Evolutionary conservation across 371 early-diverging fungal species (phyloP), one percentile per base, ranked within the genome.

Genomic region (Homolaphlyctis polyrhiza): DNA sequence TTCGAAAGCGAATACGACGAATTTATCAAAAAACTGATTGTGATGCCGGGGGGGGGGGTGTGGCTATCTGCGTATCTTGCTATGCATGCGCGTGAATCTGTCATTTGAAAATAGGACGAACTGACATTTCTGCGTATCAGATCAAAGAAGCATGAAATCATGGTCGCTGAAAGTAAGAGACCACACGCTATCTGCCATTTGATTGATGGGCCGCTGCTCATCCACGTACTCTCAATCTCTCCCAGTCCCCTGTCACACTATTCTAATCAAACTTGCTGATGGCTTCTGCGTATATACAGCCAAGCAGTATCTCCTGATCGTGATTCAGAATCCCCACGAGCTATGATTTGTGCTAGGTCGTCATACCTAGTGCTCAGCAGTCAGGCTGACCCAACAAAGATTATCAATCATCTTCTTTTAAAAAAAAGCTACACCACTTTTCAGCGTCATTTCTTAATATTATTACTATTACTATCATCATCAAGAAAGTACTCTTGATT

Each of bases 111-210:
- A 11, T 23, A 72, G 72, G 72, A 72, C 48, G 72, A 72, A 35
- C 49, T 72, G 18, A 69, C 68, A 47, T 72, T 72, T 34, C 49
- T 72, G 32, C 18, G 73, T n/a, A 69, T 72, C 28, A 49, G 72
- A 21, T 72, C 72, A 27, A 72, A 72, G 61, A 72, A 72, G 52
- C 66, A 68, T 36, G 72, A 72, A 66, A 72, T 72, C 39, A 72
- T 72, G 72, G 69, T 72, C 32, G 69, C 72, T 1, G 67, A 68
- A 58, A 72, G 72, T 72, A 48, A 62, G 72, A 55, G 11, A 16
- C 6, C 27, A 23, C 23, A 4, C 11, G 27, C 14, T 33, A 29
- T n/a, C 29, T 45, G 21, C 16, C 45, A 57, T 34, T 35, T 48
- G 4, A 21, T 21, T n/a, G n/a, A n/a, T n/a, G n/a, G 32, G 39